Percentiles rank a stretch among this genome's conserved stretches.
Conservation (phyloP, 495 filamentous ascomycete species). For the Penicillium pulvis region DNA sequence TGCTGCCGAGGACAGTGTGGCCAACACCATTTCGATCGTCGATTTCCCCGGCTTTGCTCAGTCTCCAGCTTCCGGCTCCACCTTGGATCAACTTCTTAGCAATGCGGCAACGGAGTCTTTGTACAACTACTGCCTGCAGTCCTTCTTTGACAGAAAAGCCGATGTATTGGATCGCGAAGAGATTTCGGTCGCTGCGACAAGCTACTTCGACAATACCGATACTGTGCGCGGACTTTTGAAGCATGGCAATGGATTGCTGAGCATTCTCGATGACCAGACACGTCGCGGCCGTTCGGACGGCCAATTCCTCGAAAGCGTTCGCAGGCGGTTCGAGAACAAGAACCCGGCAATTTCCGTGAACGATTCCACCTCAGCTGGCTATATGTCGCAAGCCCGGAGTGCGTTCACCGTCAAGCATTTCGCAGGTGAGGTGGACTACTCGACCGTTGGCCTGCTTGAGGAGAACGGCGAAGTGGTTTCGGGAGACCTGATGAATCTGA, state of each 20-base stretch:
- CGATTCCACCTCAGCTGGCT: constrained; percentile 70
- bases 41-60: constrained; percentile 97
- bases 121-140: constrained; percentile 91
- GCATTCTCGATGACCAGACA: constrained; percentile 94
- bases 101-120: constrained; percentile 90
- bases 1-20: constrained; percentile 82
- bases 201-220: constrained; percentile 97
- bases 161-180: constrained; percentile 93
- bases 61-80: constrained; percentile 75
- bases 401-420: constrained; percentile 92
- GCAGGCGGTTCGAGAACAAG: constrained; percentile 90
- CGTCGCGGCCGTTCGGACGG: constrained; percentile 82
- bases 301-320: constrained; percentile 86
- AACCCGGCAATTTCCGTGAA: constrained; percentile 85
- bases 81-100: constrained; percentile 88
- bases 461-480: constrained; percentile 96
- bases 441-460: constrained; percentile 79
- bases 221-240: constrained; percentile 89
- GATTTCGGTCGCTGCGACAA: constrained; percentile 82
- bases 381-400: constrained; percentile 71
- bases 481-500: constrained; percentile 92
- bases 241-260: constrained; percentile 85
- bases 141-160: constrained; percentile 91
- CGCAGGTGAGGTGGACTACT: constrained; percentile 95
- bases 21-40: constrained; percentile 90